Base-by-base conservation (phyloP, 2,329 filamentous ascomycete species). In the Calonectria ilicicola region DNA sequence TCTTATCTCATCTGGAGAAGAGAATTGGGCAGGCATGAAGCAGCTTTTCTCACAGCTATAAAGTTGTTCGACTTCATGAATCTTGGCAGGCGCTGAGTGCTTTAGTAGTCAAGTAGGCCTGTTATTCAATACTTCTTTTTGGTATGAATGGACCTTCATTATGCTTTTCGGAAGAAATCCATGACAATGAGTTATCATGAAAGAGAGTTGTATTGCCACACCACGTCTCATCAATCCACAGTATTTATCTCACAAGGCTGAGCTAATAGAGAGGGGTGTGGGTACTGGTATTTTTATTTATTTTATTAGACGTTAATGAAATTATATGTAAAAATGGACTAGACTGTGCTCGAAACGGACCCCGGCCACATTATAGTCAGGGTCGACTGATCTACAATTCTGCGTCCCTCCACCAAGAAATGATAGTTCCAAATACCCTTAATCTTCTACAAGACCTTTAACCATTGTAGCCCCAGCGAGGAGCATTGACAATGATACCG, bases 401-500 rank as follows among this genome's bases (percentile, higher is more conserved):
- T 32, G 56, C 56, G n/a, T 42, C 42, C 44, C 44, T 63, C 27
- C 38, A 63, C 58, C 40, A 46, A 44, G 26, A 35, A 27, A 42
- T 46, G 17, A 68, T 62, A 68, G 19, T 62, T 62, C 27, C 51
- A 15, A 62, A 56, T 49, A 32, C 40, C 62, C 60, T 29, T 10
- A 26, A 9, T 62, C 42, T 17, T 56, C 35, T 60, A 19, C 15
- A 60, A 21, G 21, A 3, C 21, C 7, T 17, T 40, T 76, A 77
- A 2, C 69, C 69, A 5, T 53, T 5, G 73, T 79, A 80, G 2
- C 79, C 79, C 85, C 85, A 89, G 60, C 86, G 86, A 51, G 92
- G 91, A 60, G 91, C 89, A 76, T 93, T 92, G 76, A 92, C 85
- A 69, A 92, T 86, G 69, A 93, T 87, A 2, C 88, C 91, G 86